Conservation (phyloP, 139 green algal species). For the Chlorella ohadii region DNA sequence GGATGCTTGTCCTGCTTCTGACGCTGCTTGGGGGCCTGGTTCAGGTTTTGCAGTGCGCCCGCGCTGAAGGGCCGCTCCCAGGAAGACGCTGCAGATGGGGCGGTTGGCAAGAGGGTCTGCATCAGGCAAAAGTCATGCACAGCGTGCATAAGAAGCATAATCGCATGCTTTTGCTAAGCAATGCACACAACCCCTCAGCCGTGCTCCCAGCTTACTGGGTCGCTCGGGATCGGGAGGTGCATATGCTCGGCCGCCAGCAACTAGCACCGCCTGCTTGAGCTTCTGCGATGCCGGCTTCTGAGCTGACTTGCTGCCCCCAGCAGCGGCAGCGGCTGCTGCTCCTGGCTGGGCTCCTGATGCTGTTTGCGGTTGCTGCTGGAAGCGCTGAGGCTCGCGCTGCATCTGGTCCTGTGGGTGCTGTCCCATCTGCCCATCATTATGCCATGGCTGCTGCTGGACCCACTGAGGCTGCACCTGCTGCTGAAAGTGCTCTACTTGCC, state of each 20-base stretch:
- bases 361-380: background rate
- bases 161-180: background rate
- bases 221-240: background rate
- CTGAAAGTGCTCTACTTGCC: background rate
- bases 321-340: background rate
- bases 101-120: too few species aligned
- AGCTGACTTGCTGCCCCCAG: background rate
- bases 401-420: background rate
- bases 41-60: background rate
- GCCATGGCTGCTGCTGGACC: background rate
- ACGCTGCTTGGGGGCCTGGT: background rate
- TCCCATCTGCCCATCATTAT: background rate
- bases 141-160: too few species aligned
- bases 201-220: background rate
- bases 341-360: background rate
- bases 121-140: too few species aligned
- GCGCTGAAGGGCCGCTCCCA: background rate
- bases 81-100: background rate
- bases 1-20: background rate
- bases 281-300: background rate
- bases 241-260: background rate
- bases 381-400: background rate
- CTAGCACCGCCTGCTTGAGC: slow-evolving; percentile 19
- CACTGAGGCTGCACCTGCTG: background rate
- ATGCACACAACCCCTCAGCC: background rate